phyloP scores from a whole-genome alignment of 495 filamentous ascomycete species.

The Neurospora hispaniola region DNA sequence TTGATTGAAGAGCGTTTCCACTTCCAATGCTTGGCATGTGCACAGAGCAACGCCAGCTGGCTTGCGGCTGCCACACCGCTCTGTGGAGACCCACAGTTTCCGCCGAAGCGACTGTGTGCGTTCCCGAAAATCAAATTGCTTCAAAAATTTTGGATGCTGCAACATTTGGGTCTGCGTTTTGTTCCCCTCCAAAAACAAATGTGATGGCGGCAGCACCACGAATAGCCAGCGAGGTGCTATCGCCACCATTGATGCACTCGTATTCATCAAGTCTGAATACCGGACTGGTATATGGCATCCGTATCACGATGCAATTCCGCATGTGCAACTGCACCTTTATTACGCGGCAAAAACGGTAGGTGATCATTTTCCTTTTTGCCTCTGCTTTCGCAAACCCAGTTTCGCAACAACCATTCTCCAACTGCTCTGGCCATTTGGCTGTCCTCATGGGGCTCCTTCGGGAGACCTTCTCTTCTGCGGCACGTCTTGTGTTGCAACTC shows the following conservation, averaged over 20 bases:
- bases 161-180: neutral
- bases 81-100: neutral
- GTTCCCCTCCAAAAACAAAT: neutral
- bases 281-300: neutral
- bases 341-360: neutral
- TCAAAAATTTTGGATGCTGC: neutral
- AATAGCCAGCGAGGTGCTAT: neutral
- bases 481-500: conserved; percentile 36
- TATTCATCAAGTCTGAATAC: neutral
- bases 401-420: conserved; percentile 32
- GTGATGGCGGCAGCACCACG: neutral
- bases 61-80: neutral
- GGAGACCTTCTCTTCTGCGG: conserved; percentile 31
- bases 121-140: neutral
- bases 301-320: neutral
- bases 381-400: neutral
- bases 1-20: neutral
- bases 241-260: neutral
- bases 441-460: conserved; percentile 27
- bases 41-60: neutral
- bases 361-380: neutral
- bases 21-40: neutral
- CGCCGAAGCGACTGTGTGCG: neutral
- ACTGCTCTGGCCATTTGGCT: conserved; percentile 20
- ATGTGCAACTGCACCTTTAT: neutral